phyloP scores from a whole-genome alignment of 2,329 filamentous ascomycete species.

The Ophiostoma sp. region DNA sequence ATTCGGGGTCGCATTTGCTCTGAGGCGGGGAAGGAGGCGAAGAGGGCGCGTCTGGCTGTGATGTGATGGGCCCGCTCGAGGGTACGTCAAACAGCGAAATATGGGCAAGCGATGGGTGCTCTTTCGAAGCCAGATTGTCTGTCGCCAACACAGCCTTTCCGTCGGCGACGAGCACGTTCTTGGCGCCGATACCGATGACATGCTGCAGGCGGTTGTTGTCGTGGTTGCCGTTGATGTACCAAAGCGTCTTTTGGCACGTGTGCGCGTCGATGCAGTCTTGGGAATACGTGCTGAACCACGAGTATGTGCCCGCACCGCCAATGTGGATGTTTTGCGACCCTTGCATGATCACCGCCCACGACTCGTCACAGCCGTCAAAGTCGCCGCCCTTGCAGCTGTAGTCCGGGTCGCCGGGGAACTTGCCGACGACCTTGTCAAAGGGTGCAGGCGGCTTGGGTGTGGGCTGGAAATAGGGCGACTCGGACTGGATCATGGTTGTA shows the following conservation, averaged over 20 bases:
- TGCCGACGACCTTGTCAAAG: constrained; percentile 2
- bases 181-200: constrained; percentile 39
- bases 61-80: neutral
- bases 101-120: constrained; percentile 37
- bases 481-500: constrained; percentile 65
- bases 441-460: constrained; percentile 45
- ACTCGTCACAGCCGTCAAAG: constrained; percentile 29
- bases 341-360: constrained; percentile 32
- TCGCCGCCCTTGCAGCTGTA: constrained; percentile 28
- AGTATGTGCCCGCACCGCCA: constrained; percentile 34
- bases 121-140: constrained; percentile 35
- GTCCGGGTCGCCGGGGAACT: constrained; percentile 22
- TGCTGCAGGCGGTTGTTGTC: constrained; percentile 31
- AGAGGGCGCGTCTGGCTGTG: too few relatives aligned
- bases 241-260: constrained; percentile 34
- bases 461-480: constrained; percentile 61
- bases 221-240: constrained; percentile 31
- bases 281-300: constrained; percentile 28
- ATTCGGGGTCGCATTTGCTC: neutral
- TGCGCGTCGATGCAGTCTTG: constrained; percentile 18
- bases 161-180: constrained; percentile 35
- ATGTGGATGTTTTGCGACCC: constrained; percentile 31
- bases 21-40: too few relatives aligned
- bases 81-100: constrained; percentile 33
- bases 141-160: constrained; percentile 33